phyloP scores from a whole-genome alignment of 202 grass and related monocot genomes.

The Schoenoplectus tabernaemontani region DNA sequence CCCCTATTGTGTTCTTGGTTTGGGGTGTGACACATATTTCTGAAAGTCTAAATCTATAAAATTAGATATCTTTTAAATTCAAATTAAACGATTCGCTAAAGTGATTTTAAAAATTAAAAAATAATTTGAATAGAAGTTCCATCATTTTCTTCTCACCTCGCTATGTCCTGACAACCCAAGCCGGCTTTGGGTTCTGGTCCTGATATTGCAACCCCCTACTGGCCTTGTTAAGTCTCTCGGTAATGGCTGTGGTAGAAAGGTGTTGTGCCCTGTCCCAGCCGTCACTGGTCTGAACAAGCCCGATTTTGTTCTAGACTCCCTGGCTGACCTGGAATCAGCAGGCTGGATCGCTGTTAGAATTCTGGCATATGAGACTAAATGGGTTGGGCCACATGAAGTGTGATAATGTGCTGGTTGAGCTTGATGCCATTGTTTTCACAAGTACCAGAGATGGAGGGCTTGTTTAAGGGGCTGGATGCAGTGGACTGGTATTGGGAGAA shows the following conservation, averaged over 20 bases:
- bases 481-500: constrained; percentile 51
- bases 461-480: constrained; percentile 64
- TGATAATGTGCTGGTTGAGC: constrained; percentile 28
- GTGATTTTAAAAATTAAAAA: no score
- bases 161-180: constrained; percentile 32
- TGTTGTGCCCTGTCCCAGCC: constrained; percentile 62
- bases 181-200: constrained; percentile 43
- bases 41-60: no score
- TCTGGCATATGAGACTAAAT: constrained; percentile 54
- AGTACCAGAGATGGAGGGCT: constrained; percentile 79
- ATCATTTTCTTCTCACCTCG: constrained; percentile 37
- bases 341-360: constrained; percentile 48
- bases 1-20: no score
- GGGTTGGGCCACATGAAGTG: constrained; percentile 56
- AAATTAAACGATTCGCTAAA: no score
- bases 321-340: constrained; percentile 41
- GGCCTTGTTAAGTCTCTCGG: constrained; percentile 55
- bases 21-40: no score
- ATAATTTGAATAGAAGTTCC: no score
- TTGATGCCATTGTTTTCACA: constrained; percentile 86
- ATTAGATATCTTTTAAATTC: no score
- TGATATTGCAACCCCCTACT: constrained; percentile 37
- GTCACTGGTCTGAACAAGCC: constrained; percentile 60
- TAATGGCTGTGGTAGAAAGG: constrained; percentile 31
- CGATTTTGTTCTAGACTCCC: constrained; percentile 45